These are phyloP conservation scores for Geranium incanum DNA, from an alignment of 441 rosid genomes.

Conservation along the genomic window DNA sequence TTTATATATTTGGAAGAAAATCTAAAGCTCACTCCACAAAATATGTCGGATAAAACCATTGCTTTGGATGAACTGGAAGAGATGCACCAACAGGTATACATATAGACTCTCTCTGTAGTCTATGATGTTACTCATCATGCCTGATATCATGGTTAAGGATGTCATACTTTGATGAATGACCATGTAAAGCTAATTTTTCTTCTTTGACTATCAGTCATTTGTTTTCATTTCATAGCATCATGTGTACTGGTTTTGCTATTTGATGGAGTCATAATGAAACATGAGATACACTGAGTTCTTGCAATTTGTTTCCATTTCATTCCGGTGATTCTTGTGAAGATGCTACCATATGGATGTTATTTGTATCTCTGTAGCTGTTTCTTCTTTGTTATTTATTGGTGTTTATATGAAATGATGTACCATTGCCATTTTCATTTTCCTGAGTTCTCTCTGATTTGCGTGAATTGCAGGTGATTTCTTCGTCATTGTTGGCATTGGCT, in stretches of 20 bases:
- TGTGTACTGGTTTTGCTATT: slow-evolving; percentile 2
- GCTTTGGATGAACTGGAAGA: slow-evolving; percentile 80
- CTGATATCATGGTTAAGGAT: not conserved
- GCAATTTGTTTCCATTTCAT: not conserved
- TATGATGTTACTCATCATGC: slow-evolving; percentile 3
- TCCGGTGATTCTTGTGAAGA: not conserved
- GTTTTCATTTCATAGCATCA: not conserved
- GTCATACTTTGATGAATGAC: not conserved
- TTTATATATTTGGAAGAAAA: slow-evolving; percentile 87
- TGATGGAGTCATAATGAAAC: not conserved
- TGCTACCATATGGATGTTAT: not conserved
- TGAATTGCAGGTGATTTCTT: slow-evolving; percentile 63
- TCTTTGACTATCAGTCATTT: not conserved
- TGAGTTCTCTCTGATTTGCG: slow-evolving; percentile 10
- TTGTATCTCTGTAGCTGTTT: slow-evolving; percentile 1
- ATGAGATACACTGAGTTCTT: slow-evolving; percentile 2
- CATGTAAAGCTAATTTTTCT: not conserved
- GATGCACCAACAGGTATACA: slow-evolving; percentile 84
- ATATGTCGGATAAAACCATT: slow-evolving; percentile 71
- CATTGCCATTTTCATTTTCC: slow-evolving; percentile 1
- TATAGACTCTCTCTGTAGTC: slow-evolving; percentile 7
- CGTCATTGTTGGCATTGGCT: slow-evolving; percentile 80
- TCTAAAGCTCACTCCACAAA: slow-evolving; percentile 74
- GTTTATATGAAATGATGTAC: not conserved
- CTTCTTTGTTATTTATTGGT: slow-evolving; percentile 5